phyloP scores from a whole-genome alignment of 805 yeast genomes.

The Cyberlindnera xylosilytica region DNA sequence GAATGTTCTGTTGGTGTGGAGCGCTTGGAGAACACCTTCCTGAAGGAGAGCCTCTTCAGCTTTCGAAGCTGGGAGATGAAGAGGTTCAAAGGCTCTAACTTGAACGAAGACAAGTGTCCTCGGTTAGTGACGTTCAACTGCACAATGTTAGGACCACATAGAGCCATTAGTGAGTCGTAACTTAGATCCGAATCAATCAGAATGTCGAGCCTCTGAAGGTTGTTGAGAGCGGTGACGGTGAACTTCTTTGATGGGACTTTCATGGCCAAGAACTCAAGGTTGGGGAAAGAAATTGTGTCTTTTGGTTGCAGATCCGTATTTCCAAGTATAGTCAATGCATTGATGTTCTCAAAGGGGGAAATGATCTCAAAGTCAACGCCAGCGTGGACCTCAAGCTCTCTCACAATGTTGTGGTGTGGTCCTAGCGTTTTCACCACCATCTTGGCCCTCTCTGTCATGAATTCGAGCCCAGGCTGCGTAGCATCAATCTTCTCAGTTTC shows the following conservation, averaged over 20 bases:
- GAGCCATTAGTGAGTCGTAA: not conserved
- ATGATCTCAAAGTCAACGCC: not conserved
- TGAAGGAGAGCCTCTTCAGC: conserved; percentile 6
- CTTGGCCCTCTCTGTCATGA: not conserved
- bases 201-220: conserved; percentile 14
- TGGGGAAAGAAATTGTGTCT: not conserved
- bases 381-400: conserved; percentile 9
- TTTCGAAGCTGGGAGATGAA: not conserved
- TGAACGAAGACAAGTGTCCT: conserved; percentile 3
- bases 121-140: conserved; percentile 14
- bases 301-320: not conserved
- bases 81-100: conserved; percentile 3
- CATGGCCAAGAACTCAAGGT: conserved; percentile 15
- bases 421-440: not conserved
- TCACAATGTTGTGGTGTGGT: conserved; percentile 5
- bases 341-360: conserved; percentile 4
- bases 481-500: conserved; percentile 6
- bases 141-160: conserved; percentile 3
- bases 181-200: conserved; percentile 7
- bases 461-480: not conserved
- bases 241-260: not conserved
- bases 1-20: not conserved
- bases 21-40: conserved; percentile 5
- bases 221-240: not conserved
- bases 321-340: conserved; percentile 19